These are phyloP conservation scores for Leucoagaricus sp. DNA, from an alignment of 1,284 basidiomycete genomes.

Conservation along the genomic window DNA sequence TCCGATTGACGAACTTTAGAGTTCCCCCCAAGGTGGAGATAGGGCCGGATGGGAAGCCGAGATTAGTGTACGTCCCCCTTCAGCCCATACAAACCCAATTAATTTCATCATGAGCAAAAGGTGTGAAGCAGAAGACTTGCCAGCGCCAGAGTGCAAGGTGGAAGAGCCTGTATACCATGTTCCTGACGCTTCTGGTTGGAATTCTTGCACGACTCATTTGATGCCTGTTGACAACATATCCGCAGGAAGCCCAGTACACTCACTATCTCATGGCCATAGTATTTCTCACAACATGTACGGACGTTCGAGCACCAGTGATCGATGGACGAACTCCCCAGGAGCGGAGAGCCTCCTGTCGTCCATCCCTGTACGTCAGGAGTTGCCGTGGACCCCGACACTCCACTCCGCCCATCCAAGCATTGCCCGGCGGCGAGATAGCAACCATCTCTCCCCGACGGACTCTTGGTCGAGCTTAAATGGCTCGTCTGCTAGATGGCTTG, in stretches of 20 bases:
- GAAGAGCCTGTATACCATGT: slow-evolving; percentile 45
- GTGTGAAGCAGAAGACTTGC: slow-evolving; percentile 45
- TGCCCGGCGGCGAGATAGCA: slow-evolving; percentile 31
- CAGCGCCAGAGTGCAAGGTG: slow-evolving; percentile 41
- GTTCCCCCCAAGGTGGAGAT: slow-evolving; percentile 70
- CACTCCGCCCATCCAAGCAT: slow-evolving; percentile 22
- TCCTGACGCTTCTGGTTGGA: slow-evolving; percentile 39
- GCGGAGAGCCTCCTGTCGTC: slow-evolving; percentile 26
- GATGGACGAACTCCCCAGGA: slow-evolving; percentile 30
- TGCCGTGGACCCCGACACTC: slow-evolving; percentile 27
- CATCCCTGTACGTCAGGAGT: slow-evolving; percentile 28
- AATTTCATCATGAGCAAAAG: slow-evolving; percentile 21
- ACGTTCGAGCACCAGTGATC: slow-evolving; percentile 27
- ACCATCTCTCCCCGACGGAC: slow-evolving; percentile 19
- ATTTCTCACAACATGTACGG: slow-evolving; percentile 28
- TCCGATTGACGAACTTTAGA: slow-evolving; percentile 71
- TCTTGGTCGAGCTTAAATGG: slow-evolving; percentile 18
- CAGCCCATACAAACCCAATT: neutral
- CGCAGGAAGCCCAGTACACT: slow-evolving; percentile 22
- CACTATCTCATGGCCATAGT: slow-evolving; percentile 23
- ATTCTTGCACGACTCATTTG: slow-evolving; percentile 30
- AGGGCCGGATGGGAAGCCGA: slow-evolving; percentile 58
- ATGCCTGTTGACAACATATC: slow-evolving; percentile 38
- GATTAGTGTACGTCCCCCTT: slow-evolving; percentile 51
- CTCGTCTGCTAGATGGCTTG: slow-evolving; percentile 13